Conservation (phyloP, 2,329 filamentous ascomycete genomes). For the Lachnellula hyalina region DNA sequence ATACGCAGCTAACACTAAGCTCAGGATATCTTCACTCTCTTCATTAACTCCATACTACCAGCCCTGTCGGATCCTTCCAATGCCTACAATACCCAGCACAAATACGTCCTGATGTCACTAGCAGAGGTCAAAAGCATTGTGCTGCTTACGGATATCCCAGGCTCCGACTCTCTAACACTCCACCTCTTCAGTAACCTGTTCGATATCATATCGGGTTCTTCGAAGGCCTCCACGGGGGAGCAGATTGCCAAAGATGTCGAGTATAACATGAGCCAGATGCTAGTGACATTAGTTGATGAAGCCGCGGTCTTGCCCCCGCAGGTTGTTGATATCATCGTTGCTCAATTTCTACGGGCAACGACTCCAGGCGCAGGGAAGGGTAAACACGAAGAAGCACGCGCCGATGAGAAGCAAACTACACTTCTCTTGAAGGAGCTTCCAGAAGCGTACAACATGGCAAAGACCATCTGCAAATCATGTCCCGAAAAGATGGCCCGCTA, state of each 20-base stretch:
- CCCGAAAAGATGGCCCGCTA: constrained; percentile 93
- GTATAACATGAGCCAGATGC: constrained; percentile 81
- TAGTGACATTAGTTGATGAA: constrained; percentile 85
- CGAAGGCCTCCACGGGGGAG: constrained; percentile 70
- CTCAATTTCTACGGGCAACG: constrained; percentile 88
- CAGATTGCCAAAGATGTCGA: constrained; percentile 90
- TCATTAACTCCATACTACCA: constrained; percentile 77
- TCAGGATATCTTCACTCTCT: constrained; percentile 88
- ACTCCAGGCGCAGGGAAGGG: constrained; percentile 56
- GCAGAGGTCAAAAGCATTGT: constrained; percentile 93
- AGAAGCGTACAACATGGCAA: constrained; percentile 92
- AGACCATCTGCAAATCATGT: constrained; percentile 82
- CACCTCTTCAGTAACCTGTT: constrained; percentile 86
- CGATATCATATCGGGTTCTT: constrained; percentile 78
- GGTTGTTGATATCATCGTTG: constrained; percentile 88
- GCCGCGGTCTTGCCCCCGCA: constrained; percentile 68
- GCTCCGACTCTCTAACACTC: constrained; percentile 71
- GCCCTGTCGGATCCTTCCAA: constrained; percentile 80
- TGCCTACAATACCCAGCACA: constrained; percentile 88
- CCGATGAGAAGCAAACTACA: constrained; percentile 75
- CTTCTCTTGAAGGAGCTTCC: constrained; percentile 83
- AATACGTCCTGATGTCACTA: constrained; percentile 83
- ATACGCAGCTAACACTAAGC: constrained; percentile 12
- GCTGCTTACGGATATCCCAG: constrained; percentile 80
- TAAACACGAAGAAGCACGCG: constrained; percentile 43